Evolutionary conservation across 2,329 filamentous ascomycete genomes (phyloP), one percentile per base, ranked within the genome.

Genomic region (Biscogniauxia mediterranea): DNA sequence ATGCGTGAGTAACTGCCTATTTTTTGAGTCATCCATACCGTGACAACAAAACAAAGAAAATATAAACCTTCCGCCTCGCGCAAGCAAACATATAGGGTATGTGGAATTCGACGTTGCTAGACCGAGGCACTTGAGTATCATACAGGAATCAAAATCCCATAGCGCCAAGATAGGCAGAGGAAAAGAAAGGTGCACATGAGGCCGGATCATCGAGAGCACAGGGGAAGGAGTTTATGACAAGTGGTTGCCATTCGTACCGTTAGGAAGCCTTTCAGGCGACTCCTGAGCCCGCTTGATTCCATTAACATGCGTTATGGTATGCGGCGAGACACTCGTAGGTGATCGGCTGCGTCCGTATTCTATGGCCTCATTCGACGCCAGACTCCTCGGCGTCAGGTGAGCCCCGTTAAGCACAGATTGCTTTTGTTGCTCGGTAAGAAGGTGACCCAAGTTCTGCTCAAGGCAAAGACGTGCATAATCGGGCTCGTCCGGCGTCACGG

Each of bases 371-470:
- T 71, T 74, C 19, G 73, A 75, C 13, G 66, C 70, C 68, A 74
- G 71, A 63, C 79, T 81, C 21, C 72, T 73, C 0, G 82, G 81
- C 8, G 82, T 83, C 25, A 80, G 74, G 60, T 80, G 78, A 26
- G 78, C 72, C 21, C 81, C 83, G 54, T 84, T 85, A 11, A 78
- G 68, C 11, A 81, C 70, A 21, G 75, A 73, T 4, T 80, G 76
- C 58, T 79, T 81, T 60, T 77, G 74, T 42, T 76, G 73, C n/a
- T 77, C 78, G 28, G 77, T 76, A 61, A 86, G 59, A 55, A 87
- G 77, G 73, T 88, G 79, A 13, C 77, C 75, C 5, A 87, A 76
- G n/a, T 83, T 83, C 71, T 88, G 85, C 62, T 86, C 82, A 57
- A 79, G 74, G 69, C 83, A 86, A 19, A 87, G 73, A 32, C 78